Conservation (phyloP, 495 filamentous ascomycete species). For the Aspergillus mulundensis region DNA sequence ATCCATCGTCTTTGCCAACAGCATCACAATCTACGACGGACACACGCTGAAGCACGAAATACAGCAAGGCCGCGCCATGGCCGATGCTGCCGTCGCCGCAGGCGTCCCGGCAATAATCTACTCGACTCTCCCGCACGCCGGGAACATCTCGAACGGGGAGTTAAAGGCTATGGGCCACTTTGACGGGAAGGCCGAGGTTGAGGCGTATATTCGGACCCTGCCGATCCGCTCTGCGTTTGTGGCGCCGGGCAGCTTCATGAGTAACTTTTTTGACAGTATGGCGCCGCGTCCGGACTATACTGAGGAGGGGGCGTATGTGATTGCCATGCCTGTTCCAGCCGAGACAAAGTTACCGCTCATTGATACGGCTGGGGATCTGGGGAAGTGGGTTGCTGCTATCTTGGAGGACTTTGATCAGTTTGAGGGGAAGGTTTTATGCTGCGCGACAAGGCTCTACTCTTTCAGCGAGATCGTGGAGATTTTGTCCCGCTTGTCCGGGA, state of each 20-base stretch:
- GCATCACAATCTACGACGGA: conserved; percentile 30
- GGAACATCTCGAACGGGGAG: conserved; percentile 13
- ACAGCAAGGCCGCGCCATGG: conserved; percentile 39
- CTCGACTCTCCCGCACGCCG: conserved; percentile 37
- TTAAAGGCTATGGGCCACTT: conserved; percentile 29
- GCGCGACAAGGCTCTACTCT: conserved; percentile 31
- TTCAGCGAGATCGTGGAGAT: conserved; percentile 33
- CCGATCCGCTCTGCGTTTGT: conserved; percentile 41
- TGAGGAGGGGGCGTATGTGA: conserved; percentile 15
- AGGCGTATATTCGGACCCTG: conserved; percentile 42
- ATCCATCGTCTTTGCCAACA: conserved; percentile 49
- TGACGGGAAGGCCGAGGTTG: conserved; percentile 38
- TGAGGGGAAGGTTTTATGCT: conserved; percentile 42
- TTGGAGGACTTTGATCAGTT: conserved; percentile 44
- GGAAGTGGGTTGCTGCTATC: conserved; percentile 48
- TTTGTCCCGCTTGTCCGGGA: conserved; percentile 38
- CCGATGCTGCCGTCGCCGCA: conserved; percentile 40
- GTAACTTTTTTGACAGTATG: conserved; percentile 30
- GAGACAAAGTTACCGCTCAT: conserved; percentile 37
- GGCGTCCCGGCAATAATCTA: conserved; percentile 49
- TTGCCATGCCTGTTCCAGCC: conserved; percentile 21
- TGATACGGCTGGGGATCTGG: conserved; percentile 41
- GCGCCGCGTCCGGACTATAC: background rate
- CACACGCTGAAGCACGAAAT: conserved; percentile 34
- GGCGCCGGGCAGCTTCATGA: conserved; percentile 44